Conservation (phyloP, 1,139 yeast genomes). For the Candida glucosophila region DNA sequence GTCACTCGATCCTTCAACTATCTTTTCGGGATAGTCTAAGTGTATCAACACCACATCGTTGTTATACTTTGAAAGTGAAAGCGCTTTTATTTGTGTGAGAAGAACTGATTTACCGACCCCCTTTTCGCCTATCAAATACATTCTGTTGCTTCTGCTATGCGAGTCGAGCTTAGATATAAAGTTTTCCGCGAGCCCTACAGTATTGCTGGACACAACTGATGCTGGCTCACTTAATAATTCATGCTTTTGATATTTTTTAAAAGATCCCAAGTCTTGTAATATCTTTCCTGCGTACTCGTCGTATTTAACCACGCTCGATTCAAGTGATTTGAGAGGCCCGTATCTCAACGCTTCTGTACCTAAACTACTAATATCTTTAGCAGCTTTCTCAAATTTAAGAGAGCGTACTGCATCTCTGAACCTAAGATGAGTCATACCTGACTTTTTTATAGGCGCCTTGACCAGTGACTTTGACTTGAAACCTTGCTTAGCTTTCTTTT, state of each 20-base stretch:
- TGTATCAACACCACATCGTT: conserved; percentile 54
- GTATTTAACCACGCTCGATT: conserved; percentile 18
- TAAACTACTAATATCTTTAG: conserved; percentile 13
- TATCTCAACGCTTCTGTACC: conserved; percentile 10
- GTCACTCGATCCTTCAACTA: conserved; percentile 68
- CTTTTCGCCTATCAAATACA: conserved; percentile 56
- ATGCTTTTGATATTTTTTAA: conserved; percentile 56
- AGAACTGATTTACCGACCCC: conserved; percentile 80
- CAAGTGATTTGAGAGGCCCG: conserved; percentile 6
- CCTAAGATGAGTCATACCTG: conserved; percentile 36
- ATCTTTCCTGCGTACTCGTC: conserved; percentile 11
- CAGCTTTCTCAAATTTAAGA: conserved; percentile 27
- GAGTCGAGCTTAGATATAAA: conserved; percentile 18
- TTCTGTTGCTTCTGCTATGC: conserved; percentile 32
- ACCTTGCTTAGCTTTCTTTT: conserved; percentile 19
- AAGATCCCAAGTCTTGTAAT: conserved; percentile 41
- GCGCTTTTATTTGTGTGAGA: conserved; percentile 64
- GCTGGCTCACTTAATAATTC: conserved; percentile 54
- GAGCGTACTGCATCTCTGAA: conserved; percentile 33
- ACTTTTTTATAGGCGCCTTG: conserved; percentile 22
- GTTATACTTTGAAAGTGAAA: conserved; percentile 33
- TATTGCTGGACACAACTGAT: conserved; percentile 38
- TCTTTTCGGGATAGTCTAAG: conserved; percentile 51
- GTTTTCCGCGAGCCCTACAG: conserved; percentile 14
- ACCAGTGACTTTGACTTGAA: conserved; percentile 13